Base-by-base conservation (phyloP, 179 eudicot species). In the Pouteria campechiana region DNA sequence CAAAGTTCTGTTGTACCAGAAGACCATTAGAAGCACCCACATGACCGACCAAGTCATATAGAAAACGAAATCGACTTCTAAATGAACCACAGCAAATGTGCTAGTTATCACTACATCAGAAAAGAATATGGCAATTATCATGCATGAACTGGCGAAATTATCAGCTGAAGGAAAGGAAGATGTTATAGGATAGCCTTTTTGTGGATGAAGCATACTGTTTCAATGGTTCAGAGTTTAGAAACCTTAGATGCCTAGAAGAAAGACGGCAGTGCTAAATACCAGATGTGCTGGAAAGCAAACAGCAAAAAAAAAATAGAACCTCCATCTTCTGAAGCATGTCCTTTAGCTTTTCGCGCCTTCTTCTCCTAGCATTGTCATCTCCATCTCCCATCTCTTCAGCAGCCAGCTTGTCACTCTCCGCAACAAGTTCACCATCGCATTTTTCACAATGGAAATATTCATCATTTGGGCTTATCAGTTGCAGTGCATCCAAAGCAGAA, bases 281-380 rank as follows among this genome's bases (percentile, higher is more conserved):
- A 17, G 18, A 37, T 18, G 1, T 11, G 9, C 30, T 30, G 20
- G 32, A 11, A n/a, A 41, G 32, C 25, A 22, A 30, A 16, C 27
- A 31, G 10, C 17, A 30, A 4, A 12, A 24, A 14, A 6, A 9
- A 41, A 12, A 15, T 24, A 30, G 20, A 48, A 90, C 98, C 96
- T 90, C 98, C 69, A 87, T 52, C 55, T 67, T 79, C 58, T 76
- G 73, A 41, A 92, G 96, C 92, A 75, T 70, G 43, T 75, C 79
- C 54, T 64, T 74, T 18, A 87, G 63, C 48, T 90, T 87, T 53
- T 87, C 96, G 60, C 83, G 88, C 0, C 89, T 78, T 15, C 94
- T 70, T 52, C 85, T 75, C 60, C 94, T 79, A n/a, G 84, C 96
- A 67, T 92, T 87, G 59, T 80, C 96, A 79, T 92, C 94, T 39